Evolutionary conservation across 345 rosid species (phyloP).

Genomic region (Populus nigra): DNA sequence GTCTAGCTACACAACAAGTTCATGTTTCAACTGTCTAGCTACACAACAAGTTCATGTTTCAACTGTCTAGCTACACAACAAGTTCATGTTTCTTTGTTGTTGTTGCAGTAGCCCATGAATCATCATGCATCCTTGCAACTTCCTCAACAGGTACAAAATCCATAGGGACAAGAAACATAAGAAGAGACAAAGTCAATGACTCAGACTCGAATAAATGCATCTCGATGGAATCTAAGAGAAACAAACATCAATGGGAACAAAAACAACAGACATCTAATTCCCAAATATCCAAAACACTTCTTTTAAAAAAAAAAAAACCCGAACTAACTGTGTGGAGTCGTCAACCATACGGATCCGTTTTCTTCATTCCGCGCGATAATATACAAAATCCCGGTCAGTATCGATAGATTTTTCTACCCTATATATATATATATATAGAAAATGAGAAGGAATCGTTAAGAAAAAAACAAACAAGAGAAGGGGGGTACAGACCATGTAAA

Average conservation of each 20-base stretch:
- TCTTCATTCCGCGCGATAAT: too few relatives aligned
- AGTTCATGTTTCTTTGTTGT: background rate
- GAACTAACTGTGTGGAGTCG: too few relatives aligned
- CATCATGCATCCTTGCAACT: background rate
- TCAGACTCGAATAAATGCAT: background rate
- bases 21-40: background rate
- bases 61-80: background rate
- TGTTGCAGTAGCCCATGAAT: background rate
- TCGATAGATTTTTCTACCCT: background rate
- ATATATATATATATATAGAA: background rate
- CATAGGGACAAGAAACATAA: slow-evolving; percentile 15
- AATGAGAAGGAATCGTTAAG: background rate
- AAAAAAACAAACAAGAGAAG: background rate
- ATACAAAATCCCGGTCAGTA: too few relatives aligned
- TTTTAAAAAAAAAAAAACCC: too few relatives aligned
- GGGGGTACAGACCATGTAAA: slow-evolving; percentile 72
- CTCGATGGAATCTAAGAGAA: slow-evolving; percentile 2
- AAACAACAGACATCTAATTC: slow-evolving; percentile 13
- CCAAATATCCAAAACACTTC: slow-evolving; percentile 10
- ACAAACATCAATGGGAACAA: slow-evolving; percentile 11
- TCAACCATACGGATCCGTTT: too few relatives aligned
- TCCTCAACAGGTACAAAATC: background rate
- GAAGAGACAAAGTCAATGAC: slow-evolving; percentile 17
- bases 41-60: background rate
- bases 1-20: background rate